phyloP scores from a whole-genome alignment of 2,329 filamentous ascomycete genomes.

The Cladosporium halotolerans region DNA sequence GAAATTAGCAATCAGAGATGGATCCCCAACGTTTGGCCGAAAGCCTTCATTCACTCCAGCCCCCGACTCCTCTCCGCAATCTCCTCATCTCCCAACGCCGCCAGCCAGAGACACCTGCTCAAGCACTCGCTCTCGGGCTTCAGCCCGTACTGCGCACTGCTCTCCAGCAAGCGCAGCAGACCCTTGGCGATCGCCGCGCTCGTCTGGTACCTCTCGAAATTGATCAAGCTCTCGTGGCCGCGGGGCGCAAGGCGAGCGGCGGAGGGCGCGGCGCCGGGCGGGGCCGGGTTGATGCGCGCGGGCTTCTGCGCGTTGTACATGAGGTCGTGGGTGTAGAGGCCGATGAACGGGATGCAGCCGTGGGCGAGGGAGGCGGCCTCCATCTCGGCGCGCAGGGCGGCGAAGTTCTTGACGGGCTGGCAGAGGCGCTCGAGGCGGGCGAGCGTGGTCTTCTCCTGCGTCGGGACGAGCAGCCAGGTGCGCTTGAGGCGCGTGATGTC shows the following conservation, averaged over 20 bases:
- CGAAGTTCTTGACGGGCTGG: conserved; percentile 71
- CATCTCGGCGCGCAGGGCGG: conserved; percentile 72
- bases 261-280: conserved; percentile 1
- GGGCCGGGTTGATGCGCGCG: conserved; percentile 56
- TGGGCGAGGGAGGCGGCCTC: conserved; percentile 54
- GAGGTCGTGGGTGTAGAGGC: conserved; percentile 73
- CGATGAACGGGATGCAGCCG: conserved; percentile 79
- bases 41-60: conserved; percentile 18
- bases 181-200: conserved; percentile 74
- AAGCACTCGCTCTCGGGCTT: conserved; percentile 69
- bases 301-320: conserved; percentile 76
- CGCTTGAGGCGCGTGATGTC: conserved; percentile 61
- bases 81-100: conserved; percentile 68
- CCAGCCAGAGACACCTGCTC: conserved; percentile 80
- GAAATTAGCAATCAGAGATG: not conserved
- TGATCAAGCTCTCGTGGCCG: conserved; percentile 61
- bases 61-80: conserved; percentile 41
- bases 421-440: conserved; percentile 65
- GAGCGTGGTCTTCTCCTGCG: conserved; percentile 59
- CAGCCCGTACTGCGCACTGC: conserved; percentile 68
- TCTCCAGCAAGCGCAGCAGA: conserved; percentile 69
- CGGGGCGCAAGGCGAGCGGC: not conserved
- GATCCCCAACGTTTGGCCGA: not conserved
- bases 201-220: conserved; percentile 75
- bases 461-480: conserved; percentile 67